Conservation (phyloP, 108 stramenopile species). For the Nitzschia sp. region DNA sequence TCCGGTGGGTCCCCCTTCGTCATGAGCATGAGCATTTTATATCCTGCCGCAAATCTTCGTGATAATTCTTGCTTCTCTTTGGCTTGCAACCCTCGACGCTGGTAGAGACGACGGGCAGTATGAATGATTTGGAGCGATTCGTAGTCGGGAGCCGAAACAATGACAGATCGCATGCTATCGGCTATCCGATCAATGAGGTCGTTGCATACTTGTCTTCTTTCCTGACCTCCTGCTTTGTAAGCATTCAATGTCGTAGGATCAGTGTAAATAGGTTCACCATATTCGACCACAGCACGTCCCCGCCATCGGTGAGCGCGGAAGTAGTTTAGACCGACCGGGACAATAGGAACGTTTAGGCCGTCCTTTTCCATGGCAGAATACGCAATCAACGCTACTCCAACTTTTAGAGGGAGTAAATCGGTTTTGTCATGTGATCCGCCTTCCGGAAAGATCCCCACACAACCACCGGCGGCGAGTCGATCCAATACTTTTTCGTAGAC, state of each 20-base stretch:
- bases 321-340: conserved; percentile 98
- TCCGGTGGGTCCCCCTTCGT: conserved; percentile 71
- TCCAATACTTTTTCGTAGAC: conserved; percentile 88
- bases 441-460: conserved; percentile 97
- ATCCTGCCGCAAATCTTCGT: conserved; percentile 93
- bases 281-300: conserved; percentile 88
- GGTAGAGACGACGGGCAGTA: conserved; percentile 91
- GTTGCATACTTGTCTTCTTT: conserved; percentile 80
- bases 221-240: conserved; percentile 69
- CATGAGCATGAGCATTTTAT: conserved; percentile 75
- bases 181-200: conserved; percentile 81
- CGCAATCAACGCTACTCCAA: conserved; percentile 96
- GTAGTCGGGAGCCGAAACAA: conserved; percentile 95
- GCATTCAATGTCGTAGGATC: conserved; percentile 67
- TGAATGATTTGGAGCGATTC: conserved; percentile 91
- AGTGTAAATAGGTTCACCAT: conserved; percentile 80
- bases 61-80: conserved; percentile 91
- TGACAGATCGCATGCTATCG: conserved; percentile 91
- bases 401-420: conserved; percentile 96
- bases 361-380: conserved; percentile 90
- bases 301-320: conserved; percentile 94
- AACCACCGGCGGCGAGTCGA: conserved; percentile 70
- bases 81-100: conserved; percentile 49
- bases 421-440: conserved; percentile 98
- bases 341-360: conserved; percentile 90